These are phyloP conservation scores for Moniliophthora roreri DNA, from an alignment of 1,284 basidiomycete genomes.

Conservation along the genomic window DNA sequence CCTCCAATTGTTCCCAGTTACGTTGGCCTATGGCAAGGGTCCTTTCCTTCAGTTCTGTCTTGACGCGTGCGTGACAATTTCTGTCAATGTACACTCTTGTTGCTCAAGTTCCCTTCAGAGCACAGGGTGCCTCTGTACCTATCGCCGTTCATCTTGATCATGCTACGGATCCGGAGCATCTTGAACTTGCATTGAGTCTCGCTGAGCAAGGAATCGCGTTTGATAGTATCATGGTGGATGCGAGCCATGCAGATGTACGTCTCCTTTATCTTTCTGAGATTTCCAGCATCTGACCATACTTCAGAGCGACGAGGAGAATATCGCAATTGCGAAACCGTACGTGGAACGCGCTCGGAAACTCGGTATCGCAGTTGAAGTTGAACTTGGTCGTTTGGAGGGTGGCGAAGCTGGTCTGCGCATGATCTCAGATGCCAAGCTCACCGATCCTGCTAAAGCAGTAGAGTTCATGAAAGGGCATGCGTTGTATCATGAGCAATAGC, in stretches of 20 bases:
- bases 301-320: slow-evolving; percentile 51
- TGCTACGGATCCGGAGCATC: slow-evolving; percentile 46
- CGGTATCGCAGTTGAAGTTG: slow-evolving; percentile 48
- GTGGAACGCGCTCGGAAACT: slow-evolving; percentile 40
- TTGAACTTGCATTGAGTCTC: slow-evolving; percentile 44
- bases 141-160: slow-evolving; percentile 51
- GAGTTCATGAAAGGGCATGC: slow-evolving; percentile 40
- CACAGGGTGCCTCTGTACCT: slow-evolving; percentile 45
- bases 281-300: neutral
- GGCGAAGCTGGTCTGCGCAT: slow-evolving; percentile 47
- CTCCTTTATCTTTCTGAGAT: neutral
- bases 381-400: slow-evolving; percentile 51
- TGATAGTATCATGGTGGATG: slow-evolving; percentile 54
- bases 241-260: slow-evolving; percentile 44
- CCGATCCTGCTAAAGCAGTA: slow-evolving; percentile 42
- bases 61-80: slow-evolving; percentile 31
- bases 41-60: slow-evolving; percentile 48
- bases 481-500: neutral
- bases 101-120: slow-evolving; percentile 22
- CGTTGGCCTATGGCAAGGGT: slow-evolving; percentile 44
- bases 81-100: neutral
- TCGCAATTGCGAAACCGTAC: slow-evolving; percentile 43
- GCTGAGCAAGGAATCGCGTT: slow-evolving; percentile 48
- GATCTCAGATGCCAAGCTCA: slow-evolving; percentile 48
- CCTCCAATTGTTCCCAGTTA: slow-evolving; percentile 46